Evolutionary conservation across 176 grass and related monocot species (phyloP).

Genomic region (Guadua angustifolia): DNA sequence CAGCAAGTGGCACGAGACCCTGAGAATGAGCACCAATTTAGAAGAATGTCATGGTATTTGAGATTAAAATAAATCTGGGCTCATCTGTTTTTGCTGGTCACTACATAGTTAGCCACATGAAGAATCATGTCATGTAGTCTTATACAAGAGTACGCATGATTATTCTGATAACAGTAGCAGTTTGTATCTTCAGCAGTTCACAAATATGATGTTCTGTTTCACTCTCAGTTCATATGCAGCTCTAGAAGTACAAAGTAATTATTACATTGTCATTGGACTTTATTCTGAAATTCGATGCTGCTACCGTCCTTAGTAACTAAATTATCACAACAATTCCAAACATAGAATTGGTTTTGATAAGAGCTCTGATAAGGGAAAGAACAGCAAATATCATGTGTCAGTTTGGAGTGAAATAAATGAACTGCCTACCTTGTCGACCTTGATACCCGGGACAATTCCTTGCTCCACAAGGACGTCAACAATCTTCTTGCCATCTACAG

Average conservation of each 20-base stretch:
- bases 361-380: neutral
- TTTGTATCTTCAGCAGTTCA: neutral
- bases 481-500: constrained; percentile 94
- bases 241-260: neutral
- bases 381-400: neutral
- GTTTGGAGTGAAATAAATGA: constrained; percentile 14
- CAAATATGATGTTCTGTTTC: neutral
- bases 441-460: constrained; percentile 87
- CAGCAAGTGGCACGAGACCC: constrained; percentile 93
- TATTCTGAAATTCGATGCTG: neutral
- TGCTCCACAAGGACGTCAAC: constrained; percentile 89
- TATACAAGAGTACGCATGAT: neutral
- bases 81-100: neutral
- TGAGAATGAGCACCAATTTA: constrained; percentile 42
- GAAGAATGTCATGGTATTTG: neutral
- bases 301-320: neutral
- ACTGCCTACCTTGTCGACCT: constrained; percentile 90
- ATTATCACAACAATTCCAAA: neutral
- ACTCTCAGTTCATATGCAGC: neutral
- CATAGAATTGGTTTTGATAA: neutral
- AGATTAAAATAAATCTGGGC: neutral
- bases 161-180: neutral
- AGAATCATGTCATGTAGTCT: neutral
- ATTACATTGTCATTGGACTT: neutral
- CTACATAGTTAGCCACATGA: neutral